These are phyloP conservation scores for Vanilla planifolia DNA, from an alignment of 106 monocot species.

Conservation along the genomic window DNA sequence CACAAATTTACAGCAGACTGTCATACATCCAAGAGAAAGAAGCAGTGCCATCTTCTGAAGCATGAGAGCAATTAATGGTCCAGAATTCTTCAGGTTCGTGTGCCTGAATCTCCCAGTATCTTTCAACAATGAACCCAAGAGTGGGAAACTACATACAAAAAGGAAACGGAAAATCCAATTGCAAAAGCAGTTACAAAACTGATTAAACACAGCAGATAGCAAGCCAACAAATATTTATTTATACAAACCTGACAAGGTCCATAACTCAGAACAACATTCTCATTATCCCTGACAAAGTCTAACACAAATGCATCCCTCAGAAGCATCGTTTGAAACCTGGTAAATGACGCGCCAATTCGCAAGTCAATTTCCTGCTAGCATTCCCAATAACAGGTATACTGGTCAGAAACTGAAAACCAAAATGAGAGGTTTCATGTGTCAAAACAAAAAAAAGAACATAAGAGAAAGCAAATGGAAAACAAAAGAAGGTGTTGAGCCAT, in stretches of 20 bases:
- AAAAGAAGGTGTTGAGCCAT: conserved; percentile 1
- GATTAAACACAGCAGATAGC: neutral
- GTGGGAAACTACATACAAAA: conserved; percentile 71
- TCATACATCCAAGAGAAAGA: conserved; percentile 70
- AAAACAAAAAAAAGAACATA: neutral
- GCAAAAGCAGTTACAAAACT: neutral
- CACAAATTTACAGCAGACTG: neutral
- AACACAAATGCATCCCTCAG: conserved; percentile 85
- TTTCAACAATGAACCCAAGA: conserved; percentile 94
- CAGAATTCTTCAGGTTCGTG: conserved; percentile 99
- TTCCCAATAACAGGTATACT: neutral
- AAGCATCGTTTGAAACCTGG: conserved; percentile 96
- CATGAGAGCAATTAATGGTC: conserved; percentile 90
- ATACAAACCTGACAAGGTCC: conserved; percentile 89
- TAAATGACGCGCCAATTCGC: conserved; percentile 95
- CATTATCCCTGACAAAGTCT: conserved; percentile 57
- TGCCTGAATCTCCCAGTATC: conserved; percentile 95
- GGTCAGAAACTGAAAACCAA: neutral
- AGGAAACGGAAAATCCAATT: neutral
- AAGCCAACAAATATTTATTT: conserved; percentile 1
- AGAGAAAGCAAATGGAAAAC: neutral
- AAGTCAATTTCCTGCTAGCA: conserved; percentile 90
- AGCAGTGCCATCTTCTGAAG: conserved; percentile 72
- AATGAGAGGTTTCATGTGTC: neutral
- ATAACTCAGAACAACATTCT: conserved; percentile 83